These are phyloP conservation scores for Aspergillus intermedius DNA, from an alignment of 2,329 filamentous ascomycete species.

Conservation along the genomic window DNA sequence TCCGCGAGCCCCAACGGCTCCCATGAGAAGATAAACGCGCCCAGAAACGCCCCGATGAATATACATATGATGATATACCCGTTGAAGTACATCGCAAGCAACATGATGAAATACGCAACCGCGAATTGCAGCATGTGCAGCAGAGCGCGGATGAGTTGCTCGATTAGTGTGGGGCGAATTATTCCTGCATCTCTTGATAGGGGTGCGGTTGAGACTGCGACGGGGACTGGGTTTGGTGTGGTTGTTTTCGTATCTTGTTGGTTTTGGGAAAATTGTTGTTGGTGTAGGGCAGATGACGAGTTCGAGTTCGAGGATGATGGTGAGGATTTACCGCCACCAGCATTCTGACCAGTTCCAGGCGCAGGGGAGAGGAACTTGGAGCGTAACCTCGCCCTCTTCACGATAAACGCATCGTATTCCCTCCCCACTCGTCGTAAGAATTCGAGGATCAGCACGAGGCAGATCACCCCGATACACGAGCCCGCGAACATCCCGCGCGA, in stretches of 20 bases:
- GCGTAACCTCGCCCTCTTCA: constrained; percentile 44
- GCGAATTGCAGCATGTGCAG: constrained; percentile 67
- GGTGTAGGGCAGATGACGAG: not conserved
- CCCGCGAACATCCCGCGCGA: constrained; percentile 68
- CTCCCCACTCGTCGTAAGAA: constrained; percentile 62
- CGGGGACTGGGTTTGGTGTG: not conserved
- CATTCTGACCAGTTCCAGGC: not conserved
- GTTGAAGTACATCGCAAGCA: constrained; percentile 59
- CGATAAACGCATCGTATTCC: constrained; percentile 64
- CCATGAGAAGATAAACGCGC: constrained; percentile 69
- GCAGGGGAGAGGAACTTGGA: constrained; percentile 13
- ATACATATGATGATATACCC: constrained; percentile 76
- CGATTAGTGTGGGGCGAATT: constrained; percentile 53
- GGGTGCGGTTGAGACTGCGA: not conserved
- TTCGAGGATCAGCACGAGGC: constrained; percentile 68
- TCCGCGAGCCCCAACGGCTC: constrained; percentile 33
- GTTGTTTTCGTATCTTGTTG: no score
- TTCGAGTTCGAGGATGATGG: not conserved
- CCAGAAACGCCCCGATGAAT: constrained; percentile 67
- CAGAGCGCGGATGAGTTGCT: constrained; percentile 61
- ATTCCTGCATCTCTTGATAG: constrained; percentile 10
- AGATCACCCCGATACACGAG: constrained; percentile 69
- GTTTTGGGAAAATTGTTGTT: no score
- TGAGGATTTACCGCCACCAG: not conserved
- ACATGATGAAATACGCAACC: constrained; percentile 73